Base-by-base conservation (phyloP, 2,329 filamentous ascomycete genomes). In the Thermochaetoides dissita region DNA sequence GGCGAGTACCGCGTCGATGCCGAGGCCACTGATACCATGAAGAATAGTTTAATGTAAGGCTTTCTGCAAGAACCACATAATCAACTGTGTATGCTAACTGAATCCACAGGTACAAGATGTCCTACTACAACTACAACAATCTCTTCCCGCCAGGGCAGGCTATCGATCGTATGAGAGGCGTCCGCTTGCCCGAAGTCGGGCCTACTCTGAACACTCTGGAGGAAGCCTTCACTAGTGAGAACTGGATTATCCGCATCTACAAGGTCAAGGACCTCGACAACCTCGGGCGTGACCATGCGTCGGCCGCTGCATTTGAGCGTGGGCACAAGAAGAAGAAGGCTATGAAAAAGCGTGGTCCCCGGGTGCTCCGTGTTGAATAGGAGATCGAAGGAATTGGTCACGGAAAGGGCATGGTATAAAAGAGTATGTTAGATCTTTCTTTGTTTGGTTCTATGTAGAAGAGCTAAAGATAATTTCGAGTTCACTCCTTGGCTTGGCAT, bases 241-340 rank as follows among this genome's bases (percentile, higher is more conserved):
- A 98, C 74, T 98, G 91, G 91, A 98, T 98, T 63, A 96, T 98
- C 60, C 77, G 91, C 50, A 95, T 98, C 58, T 98, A 95, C 74
- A 98, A 98, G 74, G 91, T 98, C 67, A 98, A 98, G 71, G 88
- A 94, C 56, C 79, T 95, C 46, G 91, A 98, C 68, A 96, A 96
- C 62, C 71, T 98, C 51, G 89, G 87, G 42, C 79, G 91, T 60
- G 86, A 94, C 55, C 89, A 95, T 59, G 75, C 75, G 6, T 63
- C 73, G 0, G 77, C 68, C 2, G 68, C 73, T 30, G 74, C 79
- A 6, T 89, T 89, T 57, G 81, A 86, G 47, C 79, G 76, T 57
- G 84, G 84, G 33, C 77, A 81, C 63, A 88, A 87, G 75, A 86
- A 83, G 74, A 88, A 84, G 79, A 82, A 81, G 71, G 61, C 70